Evolutionary conservation across 1,284 basidiomycete genomes (phyloP), one percentile per base, ranked within the genome.

Genomic region (Ustilago shanxiensis): DNA sequence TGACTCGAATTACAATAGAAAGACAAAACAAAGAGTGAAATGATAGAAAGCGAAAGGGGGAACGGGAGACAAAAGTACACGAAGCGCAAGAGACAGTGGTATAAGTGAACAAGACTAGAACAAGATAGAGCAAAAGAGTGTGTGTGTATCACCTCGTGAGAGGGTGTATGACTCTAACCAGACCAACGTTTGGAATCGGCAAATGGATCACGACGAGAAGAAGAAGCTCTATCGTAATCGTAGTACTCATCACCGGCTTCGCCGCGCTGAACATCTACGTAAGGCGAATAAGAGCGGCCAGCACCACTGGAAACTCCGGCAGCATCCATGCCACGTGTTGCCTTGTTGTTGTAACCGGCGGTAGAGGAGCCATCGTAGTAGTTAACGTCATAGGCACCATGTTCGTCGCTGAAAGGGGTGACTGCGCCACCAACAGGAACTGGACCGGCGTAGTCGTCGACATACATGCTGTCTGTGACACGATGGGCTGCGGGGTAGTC

Each of bases 281-380:
- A 79, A 24, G 77, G 77, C 28, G 77, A 79, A 59, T 76, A 79
- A 1, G 54, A 33, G 0, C 69, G 41, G 29, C 68, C 72, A 7
- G 53, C 65, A 4, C 54, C 58, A 31, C 29, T 31, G n/a, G 26
- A 18, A 9, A 60, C 59, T 4, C 59, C 68, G 0, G 77, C 77
- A 4, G 66, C 77, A 44, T 79, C 77, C 47, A 79, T 58, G 8
- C 77, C 77, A 2, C 63, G 41, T 1, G 71, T 39, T 0, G 77
- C 77, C n/a, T 55, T 54, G 63, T 67, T 77, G 64, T 69, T 73
- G 71, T 79, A 79, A 0, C 69, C 77, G 0, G 18, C 44, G 11
- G 20, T 66, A 3, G 66, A 53, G 45, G 62, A 66, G 14, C 73
- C 77, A 41, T 79, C 77, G 64, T 79, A 79, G 62, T 79, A 72